Percentiles rank a stretch among this genome's conserved stretches.
phyloP scores from a whole-genome alignment of 1,284 basidiomycete genomes.

The Clitocybe nebularis region DNA sequence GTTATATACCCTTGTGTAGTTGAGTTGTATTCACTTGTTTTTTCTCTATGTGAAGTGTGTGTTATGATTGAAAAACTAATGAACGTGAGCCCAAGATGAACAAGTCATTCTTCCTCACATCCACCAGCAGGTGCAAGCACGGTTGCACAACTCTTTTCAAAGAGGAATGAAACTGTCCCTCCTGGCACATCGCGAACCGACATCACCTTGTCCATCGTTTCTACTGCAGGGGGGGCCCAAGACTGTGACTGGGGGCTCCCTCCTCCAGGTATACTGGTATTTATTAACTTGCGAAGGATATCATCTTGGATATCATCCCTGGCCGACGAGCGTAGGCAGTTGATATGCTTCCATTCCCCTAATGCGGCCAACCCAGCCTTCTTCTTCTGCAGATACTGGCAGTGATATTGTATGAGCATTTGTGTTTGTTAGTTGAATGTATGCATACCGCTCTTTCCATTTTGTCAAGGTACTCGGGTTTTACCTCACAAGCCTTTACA shows the following conservation, averaged over 20 bases:
- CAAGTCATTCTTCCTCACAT: neutral
- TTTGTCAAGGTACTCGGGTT: constrained; percentile 41
- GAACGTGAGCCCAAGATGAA: neutral
- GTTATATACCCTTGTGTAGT: neutral
- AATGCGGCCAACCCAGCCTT: constrained; percentile 77
- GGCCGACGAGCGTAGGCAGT: constrained; percentile 51
- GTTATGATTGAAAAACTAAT: neutral
- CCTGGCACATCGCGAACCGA: constrained; percentile 50
- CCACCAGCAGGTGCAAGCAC: constrained; percentile 5
- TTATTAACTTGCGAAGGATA: constrained; percentile 53
- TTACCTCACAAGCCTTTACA: constrained; percentile 69
- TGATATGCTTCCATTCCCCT: constrained; percentile 87
- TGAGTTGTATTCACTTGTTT: neutral
- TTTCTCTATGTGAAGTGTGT: neutral
- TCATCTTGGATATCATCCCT: constrained; percentile 55
- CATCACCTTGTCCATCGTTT: constrained; percentile 30
- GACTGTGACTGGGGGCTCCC: constrained; percentile 22
- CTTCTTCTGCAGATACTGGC: constrained; percentile 68
- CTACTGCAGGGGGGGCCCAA: constrained; percentile 34
- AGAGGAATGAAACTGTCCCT: constrained; percentile 68
- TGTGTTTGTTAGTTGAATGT: neutral
- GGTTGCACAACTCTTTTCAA: constrained; percentile 48
- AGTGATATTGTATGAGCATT: neutral
- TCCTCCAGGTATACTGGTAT: constrained; percentile 25
- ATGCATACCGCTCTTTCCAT: constrained; percentile 50